Evolutionary conservation across 2,329 filamentous ascomycete species (phyloP).

Genomic region (Calonectria hongkongensis): DNA sequence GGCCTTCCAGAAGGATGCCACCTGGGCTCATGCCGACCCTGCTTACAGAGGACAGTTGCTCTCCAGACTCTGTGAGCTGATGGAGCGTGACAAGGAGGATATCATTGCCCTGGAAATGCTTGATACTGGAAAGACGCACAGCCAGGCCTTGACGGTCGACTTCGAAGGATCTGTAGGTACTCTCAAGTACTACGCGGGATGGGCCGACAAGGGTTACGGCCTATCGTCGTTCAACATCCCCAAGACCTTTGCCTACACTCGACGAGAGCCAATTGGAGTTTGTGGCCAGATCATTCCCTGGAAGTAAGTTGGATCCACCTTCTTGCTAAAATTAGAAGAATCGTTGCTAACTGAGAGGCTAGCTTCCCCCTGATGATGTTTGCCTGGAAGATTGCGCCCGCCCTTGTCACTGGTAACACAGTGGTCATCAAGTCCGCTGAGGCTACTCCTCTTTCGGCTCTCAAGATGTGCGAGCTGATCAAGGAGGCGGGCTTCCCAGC

Average conservation of each 20-base stretch:
- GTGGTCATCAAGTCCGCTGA: slow-evolving; percentile 80
- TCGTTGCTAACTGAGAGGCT: background rate
- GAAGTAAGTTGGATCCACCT: slow-evolving; percentile 24
- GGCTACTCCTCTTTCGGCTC: slow-evolving; percentile 79
- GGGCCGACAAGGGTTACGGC: slow-evolving; percentile 33
- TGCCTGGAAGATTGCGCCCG: slow-evolving; percentile 86
- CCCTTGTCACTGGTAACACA: slow-evolving; percentile 78
- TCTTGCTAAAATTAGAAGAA: background rate
- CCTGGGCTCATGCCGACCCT: slow-evolving; percentile 9
- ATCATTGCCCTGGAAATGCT: slow-evolving; percentile 25
- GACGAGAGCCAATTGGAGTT: slow-evolving; percentile 34
- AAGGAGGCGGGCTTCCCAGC: slow-evolving; percentile 85
- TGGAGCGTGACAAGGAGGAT: slow-evolving; percentile 28
- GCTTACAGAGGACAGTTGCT: slow-evolving; percentile 23
- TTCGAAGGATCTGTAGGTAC: slow-evolving; percentile 22
- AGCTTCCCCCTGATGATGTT: slow-evolving; percentile 75
- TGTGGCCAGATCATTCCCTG: slow-evolving; percentile 41
- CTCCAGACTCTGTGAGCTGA: slow-evolving; percentile 17
- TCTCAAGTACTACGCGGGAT: slow-evolving; percentile 35
- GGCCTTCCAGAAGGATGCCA: slow-evolving; percentile 22
- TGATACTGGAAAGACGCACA: slow-evolving; percentile 31
- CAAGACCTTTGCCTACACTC: slow-evolving; percentile 29
- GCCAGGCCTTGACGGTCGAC: slow-evolving; percentile 19
- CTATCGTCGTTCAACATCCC: slow-evolving; percentile 25
- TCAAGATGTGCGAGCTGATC: slow-evolving; percentile 80